Percentiles rank a stretch among this genome's conserved stretches.
These are phyloP conservation scores for Citrus sp. DNA, from an alignment of 345 rosid species.

Conservation along the genomic window DNA sequence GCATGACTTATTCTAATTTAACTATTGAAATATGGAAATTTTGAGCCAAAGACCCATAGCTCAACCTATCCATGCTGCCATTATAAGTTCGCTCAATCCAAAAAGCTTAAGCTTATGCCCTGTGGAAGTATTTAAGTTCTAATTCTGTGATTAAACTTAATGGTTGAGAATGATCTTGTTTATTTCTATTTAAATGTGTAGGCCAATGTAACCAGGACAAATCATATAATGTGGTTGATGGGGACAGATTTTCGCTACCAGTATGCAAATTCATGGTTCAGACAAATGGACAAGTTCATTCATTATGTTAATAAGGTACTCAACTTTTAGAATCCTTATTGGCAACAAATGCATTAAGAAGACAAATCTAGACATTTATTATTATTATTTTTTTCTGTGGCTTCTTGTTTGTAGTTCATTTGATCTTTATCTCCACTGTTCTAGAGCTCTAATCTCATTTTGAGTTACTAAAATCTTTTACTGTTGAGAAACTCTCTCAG, in stretches of 20 bases:
- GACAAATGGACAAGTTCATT: slow-evolving; percentile 96
- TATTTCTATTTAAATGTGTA: slow-evolving; percentile 19
- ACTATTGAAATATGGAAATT: background rate
- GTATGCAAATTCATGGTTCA: slow-evolving; percentile 90
- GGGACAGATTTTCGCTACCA: slow-evolving; percentile 97
- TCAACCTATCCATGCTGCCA: background rate
- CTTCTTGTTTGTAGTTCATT: background rate
- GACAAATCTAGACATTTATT: background rate
- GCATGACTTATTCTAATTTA: background rate
- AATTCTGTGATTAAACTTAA: background rate
- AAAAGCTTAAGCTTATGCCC: background rate
- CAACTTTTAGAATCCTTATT: background rate
- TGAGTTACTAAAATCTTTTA: slow-evolving; percentile 8
- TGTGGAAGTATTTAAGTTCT: background rate
- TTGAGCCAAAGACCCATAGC: background rate
- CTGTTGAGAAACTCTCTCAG: slow-evolving; percentile 35
- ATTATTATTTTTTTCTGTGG: background rate
- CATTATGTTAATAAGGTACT: slow-evolving; percentile 87
- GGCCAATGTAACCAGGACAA: slow-evolving; percentile 91
- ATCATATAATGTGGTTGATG: slow-evolving; percentile 93
- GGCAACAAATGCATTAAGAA: background rate
- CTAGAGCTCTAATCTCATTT: slow-evolving; percentile 8
- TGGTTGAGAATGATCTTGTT: background rate
- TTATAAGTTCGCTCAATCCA: background rate
- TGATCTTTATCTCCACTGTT: slow-evolving; percentile 1